Evolutionary conservation across 306 rosid genomes (phyloP), one percentile per base, ranked within the genome.

Genomic region (Dalbergia cochinchinensis): DNA sequence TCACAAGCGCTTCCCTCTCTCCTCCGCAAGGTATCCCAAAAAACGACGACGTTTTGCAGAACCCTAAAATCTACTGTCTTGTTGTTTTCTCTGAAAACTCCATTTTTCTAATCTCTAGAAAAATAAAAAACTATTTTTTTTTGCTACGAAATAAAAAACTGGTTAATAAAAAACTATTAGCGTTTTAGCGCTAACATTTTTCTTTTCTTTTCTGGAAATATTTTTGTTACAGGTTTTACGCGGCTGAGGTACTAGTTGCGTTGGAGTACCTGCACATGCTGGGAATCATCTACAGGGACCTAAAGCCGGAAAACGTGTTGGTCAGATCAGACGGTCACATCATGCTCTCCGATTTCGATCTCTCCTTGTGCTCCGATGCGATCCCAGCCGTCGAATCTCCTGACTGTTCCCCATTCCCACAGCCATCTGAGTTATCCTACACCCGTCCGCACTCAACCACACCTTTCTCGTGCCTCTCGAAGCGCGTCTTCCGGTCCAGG

Each of bases 241-340:
- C 96, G 13, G 94, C 98, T 6, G 99, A 95, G 35, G 98, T 95
- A 34, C 82, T 95, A n/a, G 96, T 95, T 62, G 98, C 99, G 4
- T 83, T 95, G 51, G 99, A 95, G 83, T 95, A 95, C 81, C 98
- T 95, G 37, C 99, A 95, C 87, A 95, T 95, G 99, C 69, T 95
- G 65, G 99, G 99, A 83, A 93, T 95, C 83, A 93, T 95, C 50
- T 95, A 93, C 93, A 86, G 99, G 48, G 99, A 95, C 85, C 82
- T 95, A 5, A 95, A 95, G 74, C 99, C 99, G 0, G 99, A 95
- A 76, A 95, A 95, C 83, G 99, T 95, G 78, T 84, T 95, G 11
- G 98, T 95, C 54, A 86, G 97, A 90, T 93, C 99, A 2, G 99
- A 95, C 89, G 99, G 99, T 86, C 99, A 95, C 80, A 93, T 95